Evolutionary conservation across 2,329 filamentous ascomycete genomes (phyloP).

Genomic region (Aspergillus fructus): DNA sequence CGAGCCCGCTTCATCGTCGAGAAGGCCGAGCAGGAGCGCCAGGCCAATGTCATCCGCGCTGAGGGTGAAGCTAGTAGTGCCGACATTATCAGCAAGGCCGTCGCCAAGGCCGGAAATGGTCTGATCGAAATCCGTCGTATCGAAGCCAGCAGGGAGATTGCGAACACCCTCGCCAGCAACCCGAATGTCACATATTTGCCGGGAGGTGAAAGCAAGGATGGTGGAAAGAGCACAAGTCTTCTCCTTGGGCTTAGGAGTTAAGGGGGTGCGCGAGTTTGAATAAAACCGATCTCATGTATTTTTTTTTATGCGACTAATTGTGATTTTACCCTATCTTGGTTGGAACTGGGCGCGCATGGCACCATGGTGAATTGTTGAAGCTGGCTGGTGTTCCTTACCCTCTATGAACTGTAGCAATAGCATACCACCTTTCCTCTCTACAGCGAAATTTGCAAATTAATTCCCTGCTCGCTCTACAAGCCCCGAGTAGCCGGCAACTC

Average conservation of each 20-base stretch:
- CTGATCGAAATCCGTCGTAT: conserved; percentile 95
- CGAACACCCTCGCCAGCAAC: conserved; percentile 81
- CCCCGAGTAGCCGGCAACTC: background rate
- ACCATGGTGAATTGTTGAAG: conserved; percentile 27
- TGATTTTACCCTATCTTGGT: conserved; percentile 20
- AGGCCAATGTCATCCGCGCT: conserved; percentile 96
- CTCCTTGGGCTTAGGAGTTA: conserved; percentile 64
- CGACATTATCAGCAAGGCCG: conserved; percentile 90
- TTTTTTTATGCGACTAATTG: conserved; percentile 18
- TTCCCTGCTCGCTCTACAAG: background rate
- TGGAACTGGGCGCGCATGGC: conserved; percentile 28
- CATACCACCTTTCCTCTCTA: conserved; percentile 25
- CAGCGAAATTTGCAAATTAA: background rate
- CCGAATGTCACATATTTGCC: conserved; percentile 96
- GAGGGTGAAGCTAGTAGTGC: conserved; percentile 97
- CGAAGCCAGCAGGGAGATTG: conserved; percentile 94
- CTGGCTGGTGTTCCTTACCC: conserved; percentile 23
- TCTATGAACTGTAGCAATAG: conserved; percentile 27
- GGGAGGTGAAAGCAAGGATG: conserved; percentile 60
- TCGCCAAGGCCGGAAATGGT: conserved; percentile 89
- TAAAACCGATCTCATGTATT: conserved; percentile 16
- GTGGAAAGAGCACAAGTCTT: conserved; percentile 65
- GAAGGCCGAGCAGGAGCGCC: conserved; percentile 96
- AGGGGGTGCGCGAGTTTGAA: conserved; percentile 7
- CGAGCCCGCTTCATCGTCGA: conserved; percentile 97